These are phyloP conservation scores for Tarenaya hassleriana DNA, from an alignment of 345 rosid genomes.

Conservation along the genomic window DNA sequence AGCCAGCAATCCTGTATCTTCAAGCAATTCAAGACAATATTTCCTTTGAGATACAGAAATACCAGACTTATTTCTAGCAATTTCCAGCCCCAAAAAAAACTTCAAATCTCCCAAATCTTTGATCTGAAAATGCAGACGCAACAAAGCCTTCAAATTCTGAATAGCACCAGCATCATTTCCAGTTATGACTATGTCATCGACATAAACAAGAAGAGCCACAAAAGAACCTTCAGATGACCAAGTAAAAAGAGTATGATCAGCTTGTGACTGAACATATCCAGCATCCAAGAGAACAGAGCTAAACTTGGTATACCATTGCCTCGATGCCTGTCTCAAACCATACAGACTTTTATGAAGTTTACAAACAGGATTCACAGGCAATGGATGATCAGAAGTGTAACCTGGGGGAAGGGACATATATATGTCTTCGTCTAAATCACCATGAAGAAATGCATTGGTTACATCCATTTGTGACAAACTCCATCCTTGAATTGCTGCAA, in stretches of 20 bases:
- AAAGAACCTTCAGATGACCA: not conserved
- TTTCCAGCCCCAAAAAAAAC: not conserved
- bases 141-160: not conserved
- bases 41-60: not conserved
- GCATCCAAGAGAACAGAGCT: not conserved
- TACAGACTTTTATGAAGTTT: not conserved
- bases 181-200: not conserved
- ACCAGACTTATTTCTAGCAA: not conserved
- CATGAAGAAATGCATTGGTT: not conserved
- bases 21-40: not conserved
- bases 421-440: not conserved
- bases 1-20: not conserved
- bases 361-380: not conserved
- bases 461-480: not conserved
- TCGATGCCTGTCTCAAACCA: not conserved
- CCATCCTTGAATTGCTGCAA: not conserved
- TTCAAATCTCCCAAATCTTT: not conserved
- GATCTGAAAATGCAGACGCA: too few relatives aligned
- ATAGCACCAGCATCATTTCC: not conserved
- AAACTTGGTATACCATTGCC: not conserved
- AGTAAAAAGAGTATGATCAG: not conserved
- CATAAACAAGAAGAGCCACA: not conserved
- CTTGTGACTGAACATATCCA: not conserved
- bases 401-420: not conserved
- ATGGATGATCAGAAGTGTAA: not conserved